Base-by-base conservation (phyloP, 768 basidiomycete species). In the Xanthoconium purpureum region DNA sequence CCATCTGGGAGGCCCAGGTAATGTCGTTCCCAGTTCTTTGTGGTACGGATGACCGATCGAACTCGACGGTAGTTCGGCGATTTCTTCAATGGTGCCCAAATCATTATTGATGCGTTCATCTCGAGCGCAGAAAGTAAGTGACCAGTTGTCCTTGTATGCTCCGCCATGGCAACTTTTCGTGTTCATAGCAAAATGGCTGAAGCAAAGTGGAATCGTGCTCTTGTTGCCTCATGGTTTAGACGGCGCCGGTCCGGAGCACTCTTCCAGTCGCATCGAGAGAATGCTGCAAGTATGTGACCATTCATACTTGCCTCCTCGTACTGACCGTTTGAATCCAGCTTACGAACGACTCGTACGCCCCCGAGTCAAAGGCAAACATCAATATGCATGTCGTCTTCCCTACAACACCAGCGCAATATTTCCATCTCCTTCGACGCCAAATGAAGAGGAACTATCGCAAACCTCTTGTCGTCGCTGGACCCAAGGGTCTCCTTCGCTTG, bases 171-270 rank as follows among this genome's bases (percentile, higher is more conserved):
- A 3, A 12, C 18, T 2, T 2, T 32, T 36, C 36, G 29, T 30
- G n/a, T 33, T 32, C 2, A 7, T 30, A 93, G 91, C 93, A 5
- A 97, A 97, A 76, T 97, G 94, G 94, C 73, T 91, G 46, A 90
- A 86, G 68, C 94, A 96, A 73, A 94, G 91, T 61, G 94, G 89
- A 0, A 80, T 97, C 20, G 87, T 92, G 5, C 73, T 97, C 55
- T 81, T 93, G 45, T 78, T 97, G 0, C 94, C 94, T 28, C 94
- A 97, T 58, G 94, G 94, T 15, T 77, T 92, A 15, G 93, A 97
- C 62, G 94, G 94, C 30, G 93, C 94, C 15, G 94, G 94, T 2
- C 94, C 94, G 0, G 94, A 97, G 68, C 94, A 97, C 66, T 96
- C 93, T 1, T 93, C 91, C 0, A 88, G 84, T 47, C 84, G 94